Percentiles rank a stretch among this genome's conserved stretches.
These are phyloP conservation scores for Puccinia horiana DNA, from an alignment of 1,284 basidiomycete species.

Conservation along the genomic window DNA sequence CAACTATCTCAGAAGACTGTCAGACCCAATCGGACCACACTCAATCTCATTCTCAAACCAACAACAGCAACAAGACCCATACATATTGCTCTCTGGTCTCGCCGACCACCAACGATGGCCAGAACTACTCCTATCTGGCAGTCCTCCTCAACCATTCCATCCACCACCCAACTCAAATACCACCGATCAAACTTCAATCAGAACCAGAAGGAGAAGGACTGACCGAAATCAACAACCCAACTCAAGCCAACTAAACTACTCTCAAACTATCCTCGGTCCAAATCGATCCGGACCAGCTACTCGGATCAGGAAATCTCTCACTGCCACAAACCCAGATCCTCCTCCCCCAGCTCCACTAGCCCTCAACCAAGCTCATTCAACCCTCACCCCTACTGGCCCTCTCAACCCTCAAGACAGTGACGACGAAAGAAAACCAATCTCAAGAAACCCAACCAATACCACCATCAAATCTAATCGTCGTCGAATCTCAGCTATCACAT, in stretches of 20 bases:
- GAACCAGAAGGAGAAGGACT: conserved; percentile 38
- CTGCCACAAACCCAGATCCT: not conserved
- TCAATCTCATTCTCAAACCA: conserved; percentile 76
- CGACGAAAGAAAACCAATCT: not conserved
- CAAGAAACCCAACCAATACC: conserved; percentile 30
- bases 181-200: conserved; percentile 42
- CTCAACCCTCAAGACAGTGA: not conserved
- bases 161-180: conserved; percentile 52
- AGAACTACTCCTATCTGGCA: conserved; percentile 70
- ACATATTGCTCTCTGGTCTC: conserved; percentile 74
- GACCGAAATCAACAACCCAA: conserved; percentile 18
- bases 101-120: conserved; percentile 79
- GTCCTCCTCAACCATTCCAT: conserved; percentile 65
- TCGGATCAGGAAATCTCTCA: too few relatives aligned
- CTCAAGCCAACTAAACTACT: conserved; percentile 69
- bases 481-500: conserved; percentile 33
- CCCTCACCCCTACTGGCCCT: not conserved
- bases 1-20: conserved; percentile 79
- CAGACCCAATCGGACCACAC: conserved; percentile 76
- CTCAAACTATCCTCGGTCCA: conserved; percentile 76
- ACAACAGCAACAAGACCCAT: conserved; percentile 66
- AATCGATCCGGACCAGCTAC: conserved; percentile 65
- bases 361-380: conserved; percentile 7
- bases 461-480: conserved; percentile 34
- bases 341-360: conserved; percentile 11